Evolutionary conservation across 495 filamentous ascomycete genomes (phyloP).

Genomic region (Penicillium macrosclerotiorum): DNA sequence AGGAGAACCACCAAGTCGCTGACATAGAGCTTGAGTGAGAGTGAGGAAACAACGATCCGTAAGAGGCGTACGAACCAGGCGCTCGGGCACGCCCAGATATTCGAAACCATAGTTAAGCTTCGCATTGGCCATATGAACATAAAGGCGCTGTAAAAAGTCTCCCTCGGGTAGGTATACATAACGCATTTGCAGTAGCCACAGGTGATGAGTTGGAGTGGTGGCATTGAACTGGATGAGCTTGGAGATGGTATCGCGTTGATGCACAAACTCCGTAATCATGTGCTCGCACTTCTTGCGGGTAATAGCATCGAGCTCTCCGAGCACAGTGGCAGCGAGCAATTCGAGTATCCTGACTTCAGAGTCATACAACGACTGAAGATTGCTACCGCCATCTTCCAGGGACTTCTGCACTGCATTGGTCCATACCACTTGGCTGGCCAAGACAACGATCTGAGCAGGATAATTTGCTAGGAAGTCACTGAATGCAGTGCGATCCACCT

Average conservation of each 20-base stretch:
- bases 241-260: constrained; percentile 88
- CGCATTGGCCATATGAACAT: constrained; percentile 96
- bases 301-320: constrained; percentile 83
- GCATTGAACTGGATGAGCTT: constrained; percentile 76
- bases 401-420: constrained; percentile 77
- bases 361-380: constrained; percentile 66
- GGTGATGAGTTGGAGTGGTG: constrained; percentile 73
- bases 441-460: constrained; percentile 91
- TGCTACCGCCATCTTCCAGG: constrained; percentile 63
- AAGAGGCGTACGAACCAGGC: constrained; percentile 91
- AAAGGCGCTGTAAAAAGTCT: constrained; percentile 77
- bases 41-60: constrained; percentile 98
- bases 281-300: constrained; percentile 95
- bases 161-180: constrained; percentile 83
- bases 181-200: constrained; percentile 97
- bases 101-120: constrained; percentile 95
- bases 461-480: constrained; percentile 74
- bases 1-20: constrained; percentile 92
- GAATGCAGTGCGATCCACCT: constrained; percentile 65
- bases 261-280: constrained; percentile 97
- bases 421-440: constrained; percentile 95
- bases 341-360: constrained; percentile 77
- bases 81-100: constrained; percentile 92
- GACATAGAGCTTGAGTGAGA: constrained; percentile 90
- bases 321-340: constrained; percentile 81